Evolutionary conservation across 805 yeast species (phyloP), one percentile per base, ranked within the genome.

Genomic region (Candida pseudofarinosa): DNA sequence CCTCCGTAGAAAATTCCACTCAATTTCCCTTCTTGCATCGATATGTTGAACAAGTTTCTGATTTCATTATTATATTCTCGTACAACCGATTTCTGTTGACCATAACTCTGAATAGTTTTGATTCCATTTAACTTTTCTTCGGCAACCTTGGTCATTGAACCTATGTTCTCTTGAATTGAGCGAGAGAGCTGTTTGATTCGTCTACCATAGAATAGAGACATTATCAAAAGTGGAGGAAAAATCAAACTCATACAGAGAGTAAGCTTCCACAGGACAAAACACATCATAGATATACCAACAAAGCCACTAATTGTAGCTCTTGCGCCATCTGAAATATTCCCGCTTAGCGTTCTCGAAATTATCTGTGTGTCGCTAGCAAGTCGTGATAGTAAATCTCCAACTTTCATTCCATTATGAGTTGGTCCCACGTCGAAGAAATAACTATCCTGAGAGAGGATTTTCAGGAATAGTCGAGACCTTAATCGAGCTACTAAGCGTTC

Each of bases 241-340:
- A 90, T 67, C 28, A 88, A 53, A 49, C 85, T 71, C 85, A 91
- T 87, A 44, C 86, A 82, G 5, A 84, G 80, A 0, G 97, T 88
- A 46, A 91, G 71, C 55, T 89, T 81, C 70, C 87, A 77, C 32
- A 93, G 83, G 7, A 90, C 93, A 52, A 80, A 80, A 48, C 87
- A 71, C 98, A 91, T 91, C 96, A 90, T 88, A 3, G 87, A 77
- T 37, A 90, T 67, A 4, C 97, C 98, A 33, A 88, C 95, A 37
- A 77, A 70, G 1, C 96, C 96, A 53, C 88, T 81, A 16, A 91
- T 79, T 1, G 81, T 60, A 0, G 97, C 82, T 44, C 97, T 70
- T 31, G 89, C 74, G n/a, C 98, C 98, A 59, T 91, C 97, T 44
- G 93, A 83, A 18, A 91, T 74, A 59, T 91, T 90, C 52, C 85